Evolutionary conservation across 495 filamentous ascomycete species (phyloP), one percentile per base, ranked within the genome.

Genomic region (Podospora bellae-mahoneyi): DNA sequence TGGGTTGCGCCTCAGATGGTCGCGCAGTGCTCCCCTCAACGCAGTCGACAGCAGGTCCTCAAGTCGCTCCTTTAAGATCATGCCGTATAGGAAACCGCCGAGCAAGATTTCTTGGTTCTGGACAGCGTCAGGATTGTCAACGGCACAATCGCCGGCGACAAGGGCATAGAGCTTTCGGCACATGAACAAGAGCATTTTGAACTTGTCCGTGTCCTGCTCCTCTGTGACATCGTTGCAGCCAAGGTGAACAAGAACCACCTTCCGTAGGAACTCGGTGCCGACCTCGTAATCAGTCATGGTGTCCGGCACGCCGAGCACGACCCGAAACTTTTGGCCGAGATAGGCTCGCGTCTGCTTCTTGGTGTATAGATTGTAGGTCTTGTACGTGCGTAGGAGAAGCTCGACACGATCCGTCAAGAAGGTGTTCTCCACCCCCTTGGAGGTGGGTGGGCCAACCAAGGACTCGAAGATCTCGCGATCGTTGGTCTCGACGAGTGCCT

Each of bases 381-480:
- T 96, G 84, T 97, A 98, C 64, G 93, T 97, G 73, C 95, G 87
- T 68, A 99, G 80, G 57, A 99, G 80, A 32, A 97, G 84, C 80
- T 98, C 95, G 16, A 97, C 92, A 60, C 95, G 91, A 75, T 97
- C 94, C 0, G 92, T 95, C 66, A 97, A 86, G 82, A 97, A 99
- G 18, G 94, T 95, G 75, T 97, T 97, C 67, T 90, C 83, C 48
- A 89, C 83, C 19, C 90, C 91, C 76, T 92, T 89, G 9, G 91
- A 91, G 5, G 86, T 85, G 53, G 88, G 84, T 26, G 83, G 79
- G 57, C 92, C 93, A 20, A 97, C 89, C 44, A 98, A 81, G 19
- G 88, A 90, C 78, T 99, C 94, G 71, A 94, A 99, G 60, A 99
- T 95, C 74, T 97, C 93, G 63, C 92, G 88, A 71, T 99, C 95